phyloP scores from a whole-genome alignment of 768 basidiomycete genomes.

The Podaxis pistillaris region DNA sequence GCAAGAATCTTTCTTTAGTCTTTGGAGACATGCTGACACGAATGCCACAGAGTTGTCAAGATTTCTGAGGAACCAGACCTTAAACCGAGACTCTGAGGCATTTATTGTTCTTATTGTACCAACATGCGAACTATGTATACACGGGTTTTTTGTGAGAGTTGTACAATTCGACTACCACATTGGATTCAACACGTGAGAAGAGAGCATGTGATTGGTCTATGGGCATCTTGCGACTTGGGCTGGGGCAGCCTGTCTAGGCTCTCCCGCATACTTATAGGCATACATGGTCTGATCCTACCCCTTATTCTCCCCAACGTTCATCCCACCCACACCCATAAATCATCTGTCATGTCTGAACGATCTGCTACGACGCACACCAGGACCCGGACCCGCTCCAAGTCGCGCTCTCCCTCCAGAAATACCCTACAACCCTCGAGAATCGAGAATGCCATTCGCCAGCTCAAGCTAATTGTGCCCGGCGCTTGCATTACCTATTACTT shows the following conservation, averaged over 20 bases:
- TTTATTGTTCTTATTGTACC: not conserved
- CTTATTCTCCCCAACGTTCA: not conserved
- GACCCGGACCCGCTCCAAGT: not conserved
- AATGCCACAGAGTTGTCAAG: constrained; percentile 48
- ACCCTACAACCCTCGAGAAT: constrained; percentile 27
- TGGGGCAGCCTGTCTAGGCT: not conserved
- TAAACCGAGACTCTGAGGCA: constrained; percentile 32
- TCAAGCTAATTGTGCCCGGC: constrained; percentile 78
- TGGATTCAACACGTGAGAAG: not conserved
- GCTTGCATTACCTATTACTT: constrained; percentile 60
- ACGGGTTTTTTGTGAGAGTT: no score
- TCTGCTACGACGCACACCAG: not conserved
- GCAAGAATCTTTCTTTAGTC: constrained; percentile 10
- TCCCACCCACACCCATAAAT: not conserved
- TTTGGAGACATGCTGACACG: constrained; percentile 3
- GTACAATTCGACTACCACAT: not conserved
- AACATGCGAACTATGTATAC: no score
- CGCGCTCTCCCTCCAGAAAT: constrained; percentile 17
- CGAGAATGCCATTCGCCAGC: constrained; percentile 60
- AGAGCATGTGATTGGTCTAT: not conserved
- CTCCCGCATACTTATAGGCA: not conserved
- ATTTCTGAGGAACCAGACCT: constrained; percentile 42
- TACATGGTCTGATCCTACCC: not conserved
- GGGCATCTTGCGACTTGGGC: not conserved
- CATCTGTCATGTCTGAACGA: not conserved